Percentiles rank a stretch among this genome's conserved stretches.
Conservation (phyloP, 805 yeast genomes). For the Candida taoyuanica region DNA sequence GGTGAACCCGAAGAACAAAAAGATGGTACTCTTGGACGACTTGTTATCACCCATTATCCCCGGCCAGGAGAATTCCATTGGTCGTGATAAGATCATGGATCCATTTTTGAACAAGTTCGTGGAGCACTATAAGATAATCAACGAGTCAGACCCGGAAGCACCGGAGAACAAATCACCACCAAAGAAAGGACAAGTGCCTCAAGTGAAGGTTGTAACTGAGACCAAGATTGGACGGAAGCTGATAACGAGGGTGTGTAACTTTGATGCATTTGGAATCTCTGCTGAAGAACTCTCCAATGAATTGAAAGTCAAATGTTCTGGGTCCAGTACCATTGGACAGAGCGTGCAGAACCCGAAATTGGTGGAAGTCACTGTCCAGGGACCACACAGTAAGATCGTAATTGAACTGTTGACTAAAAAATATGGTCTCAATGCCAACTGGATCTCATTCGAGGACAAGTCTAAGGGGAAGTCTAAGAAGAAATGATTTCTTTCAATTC, state of each 20-base stretch:
- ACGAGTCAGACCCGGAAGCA: slow-evolving; percentile 34
- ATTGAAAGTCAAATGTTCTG: slow-evolving; percentile 77
- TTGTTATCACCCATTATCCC: slow-evolving; percentile 39
- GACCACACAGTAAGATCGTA: slow-evolving; percentile 70
- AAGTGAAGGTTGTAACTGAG: slow-evolving; percentile 62
- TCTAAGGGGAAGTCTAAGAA: slow-evolving; percentile 51
- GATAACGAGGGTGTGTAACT: slow-evolving; percentile 66
- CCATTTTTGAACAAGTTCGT: slow-evolving; percentile 41
- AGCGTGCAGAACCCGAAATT: slow-evolving; percentile 50
- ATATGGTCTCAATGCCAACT: slow-evolving; percentile 58
- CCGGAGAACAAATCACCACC: slow-evolving; percentile 31
- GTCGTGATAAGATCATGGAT: slow-evolving; percentile 37
- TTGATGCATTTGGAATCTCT: slow-evolving; percentile 64
- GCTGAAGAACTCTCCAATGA: slow-evolving; percentile 63
- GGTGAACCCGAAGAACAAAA: slow-evolving; percentile 48
- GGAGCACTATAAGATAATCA: slow-evolving; percentile 45
- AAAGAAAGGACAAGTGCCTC: slow-evolving; percentile 64
- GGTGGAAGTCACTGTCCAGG: slow-evolving; percentile 81
- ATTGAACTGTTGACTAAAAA: slow-evolving; percentile 51
- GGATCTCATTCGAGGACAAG: slow-evolving; percentile 65
- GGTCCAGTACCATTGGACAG: slow-evolving; percentile 73
- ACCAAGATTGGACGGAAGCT: slow-evolving; percentile 77
- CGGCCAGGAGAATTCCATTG: slow-evolving; percentile 27
- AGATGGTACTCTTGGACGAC: slow-evolving; percentile 51
- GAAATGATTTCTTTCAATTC: slow-evolving; percentile 14